Base-by-base conservation (phyloP, 148 eudicot genomes). In the Drosera capensis region DNA sequence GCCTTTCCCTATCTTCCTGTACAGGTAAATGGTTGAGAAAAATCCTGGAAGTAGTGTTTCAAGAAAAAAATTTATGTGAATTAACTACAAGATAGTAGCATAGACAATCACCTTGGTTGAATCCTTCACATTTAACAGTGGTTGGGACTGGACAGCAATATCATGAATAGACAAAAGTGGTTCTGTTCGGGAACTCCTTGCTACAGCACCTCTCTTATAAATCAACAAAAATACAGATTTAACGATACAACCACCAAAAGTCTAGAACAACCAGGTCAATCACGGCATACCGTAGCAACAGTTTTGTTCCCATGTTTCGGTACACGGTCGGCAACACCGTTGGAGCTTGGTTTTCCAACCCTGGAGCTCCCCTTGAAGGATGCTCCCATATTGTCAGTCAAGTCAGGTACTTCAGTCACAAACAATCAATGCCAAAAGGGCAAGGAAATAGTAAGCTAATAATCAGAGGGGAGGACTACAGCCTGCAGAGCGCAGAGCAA, bases 1-100 rank as follows among this genome's bases (percentile, higher is more conserved):
- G 59, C 63, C 99, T 92, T 65, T 85, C 99, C 51, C 99, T 68
- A 28, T 92, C 99, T 40, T 73, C 99, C 99, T 90, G 78, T 60
- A 68, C 45, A 40, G 16, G 45, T 40, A 36, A 12, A 59, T 21
- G 58, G 43, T 43, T 9, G 38, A 9, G n/a, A 34, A 34, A 34
- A 1, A 34, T 34, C 6, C 31, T 28, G n/a, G 0, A 34, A 2
- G 3, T 34, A 4, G 11, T 9, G n/a, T 9, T 11, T 15, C n/a
- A 9, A 43, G 11, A 7, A 42, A 25, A 23, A 23, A 24, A 6
- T 12, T 26, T 15, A 37, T 3, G 23, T 7, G 20, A 49, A 55
- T 38, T 2, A 15, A 15, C 5, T 11, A 34, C n/a, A 11, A 9
- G 38, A 11, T 31, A 37, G 40, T 23, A 7, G 11, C 20, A 25